Conservation (phyloP, 2,329 filamentous ascomycete genomes). For the Penicillium decumbens region DNA sequence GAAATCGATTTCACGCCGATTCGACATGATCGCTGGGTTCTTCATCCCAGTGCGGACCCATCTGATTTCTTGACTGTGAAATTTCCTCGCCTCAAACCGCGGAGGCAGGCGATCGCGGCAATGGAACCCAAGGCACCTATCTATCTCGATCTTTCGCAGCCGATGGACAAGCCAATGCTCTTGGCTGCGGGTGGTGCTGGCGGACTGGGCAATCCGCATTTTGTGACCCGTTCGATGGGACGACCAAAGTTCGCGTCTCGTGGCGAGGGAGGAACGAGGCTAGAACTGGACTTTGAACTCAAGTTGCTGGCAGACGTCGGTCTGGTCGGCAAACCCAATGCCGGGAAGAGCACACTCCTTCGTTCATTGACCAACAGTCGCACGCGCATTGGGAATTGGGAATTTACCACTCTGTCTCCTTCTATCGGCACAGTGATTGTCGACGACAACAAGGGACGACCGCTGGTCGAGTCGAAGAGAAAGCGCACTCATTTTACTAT, state of each 20-base stretch:
- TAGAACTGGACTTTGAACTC: constrained; percentile 82
- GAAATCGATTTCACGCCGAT: constrained; percentile 37
- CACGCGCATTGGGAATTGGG: constrained; percentile 88
- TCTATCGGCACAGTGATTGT: constrained; percentile 95
- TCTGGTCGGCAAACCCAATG: constrained; percentile 89
- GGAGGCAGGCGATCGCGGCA: constrained; percentile 55
- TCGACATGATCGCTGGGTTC: constrained; percentile 69
- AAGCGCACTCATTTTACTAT: constrained; percentile 79
- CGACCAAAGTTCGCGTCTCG: constrained; percentile 84
- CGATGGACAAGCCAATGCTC: constrained; percentile 77
- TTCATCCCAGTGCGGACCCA: constrained; percentile 74
- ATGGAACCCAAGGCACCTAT: constrained; percentile 70
- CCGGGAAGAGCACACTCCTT: constrained; percentile 89
- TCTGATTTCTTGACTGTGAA: constrained; percentile 61
- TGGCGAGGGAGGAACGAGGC: constrained; percentile 71
- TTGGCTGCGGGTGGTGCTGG: constrained; percentile 84
- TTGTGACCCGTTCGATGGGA: constrained; percentile 68
- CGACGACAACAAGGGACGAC: constrained; percentile 77
- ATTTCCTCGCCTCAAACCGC: constrained; percentile 55
- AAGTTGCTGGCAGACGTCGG: constrained; percentile 95
- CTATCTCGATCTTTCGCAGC: constrained; percentile 65
- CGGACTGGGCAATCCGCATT: constrained; percentile 90
- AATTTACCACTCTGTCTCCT: constrained; percentile 90
- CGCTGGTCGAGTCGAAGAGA: constrained; percentile 49
- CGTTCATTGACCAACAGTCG: constrained; percentile 83